A percentile compares a stretch with the other conserved stretches of the same genome.
Conservation (phyloP, 495 filamentous ascomycete genomes). For the Trichoderma asperelloides region DNA sequence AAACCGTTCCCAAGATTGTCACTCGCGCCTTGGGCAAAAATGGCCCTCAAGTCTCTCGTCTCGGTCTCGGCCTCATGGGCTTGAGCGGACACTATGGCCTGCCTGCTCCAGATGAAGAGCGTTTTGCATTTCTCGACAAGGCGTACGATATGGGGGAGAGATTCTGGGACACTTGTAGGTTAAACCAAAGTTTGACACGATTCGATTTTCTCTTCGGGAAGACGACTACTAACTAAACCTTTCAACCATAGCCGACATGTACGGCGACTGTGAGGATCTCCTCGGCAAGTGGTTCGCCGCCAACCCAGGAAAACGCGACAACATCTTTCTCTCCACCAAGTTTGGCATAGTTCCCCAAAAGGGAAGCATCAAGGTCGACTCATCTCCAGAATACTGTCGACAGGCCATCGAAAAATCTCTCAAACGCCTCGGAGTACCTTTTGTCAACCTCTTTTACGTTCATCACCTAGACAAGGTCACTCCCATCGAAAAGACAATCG, state of each 20-base stretch:
- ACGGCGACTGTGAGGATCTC: conserved; percentile 44
- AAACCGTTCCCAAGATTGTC: background rate
- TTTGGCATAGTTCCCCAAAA: conserved; percentile 25
- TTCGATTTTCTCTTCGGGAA: background rate
- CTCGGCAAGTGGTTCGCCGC: conserved; percentile 48
- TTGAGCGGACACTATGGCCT: conserved; percentile 36
- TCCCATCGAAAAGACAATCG: conserved; percentile 50
- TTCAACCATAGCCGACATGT: conserved; percentile 10
- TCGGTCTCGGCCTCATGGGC: conserved; percentile 53
- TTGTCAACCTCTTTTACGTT: conserved; percentile 48
- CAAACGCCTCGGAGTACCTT: conserved; percentile 32
- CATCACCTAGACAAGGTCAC: conserved; percentile 38
- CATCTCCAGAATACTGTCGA: conserved; percentile 38
- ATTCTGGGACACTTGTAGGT: conserved; percentile 53
- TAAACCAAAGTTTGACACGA: background rate
- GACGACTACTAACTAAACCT: background rate
- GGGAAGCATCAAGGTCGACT: conserved; percentile 15
- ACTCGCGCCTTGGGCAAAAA: conserved; percentile 32
- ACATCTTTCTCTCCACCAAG: conserved; percentile 46
- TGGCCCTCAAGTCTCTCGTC: conserved; percentile 44
- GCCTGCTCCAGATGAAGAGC: conserved; percentile 30
- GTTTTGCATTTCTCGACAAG: conserved; percentile 40
- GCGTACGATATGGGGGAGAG: conserved; percentile 42
- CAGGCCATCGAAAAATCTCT: conserved; percentile 37
- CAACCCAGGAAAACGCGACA: conserved; percentile 27